Evolutionary conservation across 2,329 filamentous ascomycete genomes (phyloP).

Genomic region (Microsporum ferrugineum): DNA sequence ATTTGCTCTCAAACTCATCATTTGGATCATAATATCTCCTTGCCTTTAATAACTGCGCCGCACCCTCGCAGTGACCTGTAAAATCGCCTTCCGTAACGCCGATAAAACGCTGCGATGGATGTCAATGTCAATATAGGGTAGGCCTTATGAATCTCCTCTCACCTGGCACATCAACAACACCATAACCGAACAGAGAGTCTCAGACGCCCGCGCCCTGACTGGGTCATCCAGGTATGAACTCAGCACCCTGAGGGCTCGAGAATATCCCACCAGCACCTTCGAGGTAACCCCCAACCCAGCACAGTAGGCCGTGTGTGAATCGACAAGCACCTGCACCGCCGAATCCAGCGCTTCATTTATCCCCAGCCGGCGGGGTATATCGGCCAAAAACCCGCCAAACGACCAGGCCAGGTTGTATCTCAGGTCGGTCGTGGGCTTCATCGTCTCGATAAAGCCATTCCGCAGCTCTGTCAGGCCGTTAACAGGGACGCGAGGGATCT

Average conservation of each 20-base stretch:
- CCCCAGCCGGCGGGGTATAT: constrained; percentile 39
- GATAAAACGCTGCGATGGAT: constrained; percentile 13
- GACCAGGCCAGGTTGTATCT: constrained; percentile 38
- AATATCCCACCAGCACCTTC: constrained; percentile 23
- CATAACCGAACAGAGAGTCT: constrained; percentile 30
- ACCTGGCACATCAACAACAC: constrained; percentile 26
- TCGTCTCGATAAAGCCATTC: constrained; percentile 24
- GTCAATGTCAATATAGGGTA: not conserved
- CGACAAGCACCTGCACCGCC: constrained; percentile 23
- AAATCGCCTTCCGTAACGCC: constrained; percentile 12
- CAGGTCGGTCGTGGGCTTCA: constrained; percentile 31
- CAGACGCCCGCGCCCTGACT: constrained; percentile 21
- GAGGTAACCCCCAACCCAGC: constrained; percentile 13
- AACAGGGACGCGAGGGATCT: constrained; percentile 17
- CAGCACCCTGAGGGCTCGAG: constrained; percentile 21
- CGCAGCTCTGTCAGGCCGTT: constrained; percentile 26
- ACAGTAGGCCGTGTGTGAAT: constrained; percentile 22
- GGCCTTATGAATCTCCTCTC: not conserved
- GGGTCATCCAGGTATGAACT: constrained; percentile 24
- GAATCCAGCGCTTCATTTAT: constrained; percentile 38
- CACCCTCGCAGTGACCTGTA: constrained; percentile 27
- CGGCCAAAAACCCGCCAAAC: constrained; percentile 37
- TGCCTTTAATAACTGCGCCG: constrained; percentile 26
- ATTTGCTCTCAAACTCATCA: constrained; percentile 26
- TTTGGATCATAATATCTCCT: constrained; percentile 22